Base-by-base conservation (phyloP, 176 grass and related monocot genomes). In the Juncus effusus region DNA sequence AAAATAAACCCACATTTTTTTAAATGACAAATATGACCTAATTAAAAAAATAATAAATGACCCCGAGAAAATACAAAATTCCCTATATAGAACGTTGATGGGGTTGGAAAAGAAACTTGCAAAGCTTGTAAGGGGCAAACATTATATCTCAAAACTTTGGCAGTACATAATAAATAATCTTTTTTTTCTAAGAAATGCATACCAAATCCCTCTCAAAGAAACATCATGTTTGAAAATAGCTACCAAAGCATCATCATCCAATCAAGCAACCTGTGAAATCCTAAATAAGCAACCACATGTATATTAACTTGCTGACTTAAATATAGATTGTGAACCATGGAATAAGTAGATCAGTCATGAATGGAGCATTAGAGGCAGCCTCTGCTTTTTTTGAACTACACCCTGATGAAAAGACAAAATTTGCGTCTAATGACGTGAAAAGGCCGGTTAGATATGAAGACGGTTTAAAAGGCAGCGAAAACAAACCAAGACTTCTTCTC, bases 261-360 rank as follows among this genome's bases (percentile, higher is more conserved):
- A 59, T 38, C 13, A 10, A 42, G 41, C 49, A 12, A 62, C 13
- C 38, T 15, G 14, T 49, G 1, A 37, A 51, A 16, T 4, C 8
- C 28, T 5, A 66, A 42, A 40, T 36, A 58, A 5, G 3, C 3
- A 50, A 4, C 35, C 10, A 40, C 37, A 19, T 13, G 56, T 42
- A 19, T 42, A 49, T 68, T 73, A 55, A 38, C 5, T 42, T 51
- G 54, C 41, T 14, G 13, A 49, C 38, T 12, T 2, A 12, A 36
- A 44, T 83, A 13, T 74, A 87, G 91, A 84, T 96, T 69, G 41
- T 70, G 40, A 96, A 88, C 65, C 84, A 90, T 53, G 91, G 87
- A 4, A 77, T 90, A 57, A 82, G 77, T 61, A 80, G 61, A 42
- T 69, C 73, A 0, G 66, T 78, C 56, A 87, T 80, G 72, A 54